Conservation (phyloP, 116 monocot species). For the Papilionanthe hybrid region DNA sequence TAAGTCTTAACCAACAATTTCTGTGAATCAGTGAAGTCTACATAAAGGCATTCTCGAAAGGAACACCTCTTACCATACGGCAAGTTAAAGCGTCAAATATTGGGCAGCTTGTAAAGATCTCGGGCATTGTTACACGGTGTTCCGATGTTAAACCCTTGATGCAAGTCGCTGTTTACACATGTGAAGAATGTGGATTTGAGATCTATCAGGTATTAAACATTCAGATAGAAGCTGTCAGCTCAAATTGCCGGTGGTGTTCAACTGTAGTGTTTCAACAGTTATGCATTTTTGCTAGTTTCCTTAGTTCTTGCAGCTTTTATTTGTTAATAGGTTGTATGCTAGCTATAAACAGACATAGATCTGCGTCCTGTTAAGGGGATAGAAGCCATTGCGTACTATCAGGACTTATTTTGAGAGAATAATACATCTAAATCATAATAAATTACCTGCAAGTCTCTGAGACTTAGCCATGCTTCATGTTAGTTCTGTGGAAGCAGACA, state of each 20-base stretch:
- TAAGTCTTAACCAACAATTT: conserved; percentile 3
- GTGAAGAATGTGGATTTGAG: conserved; percentile 97
- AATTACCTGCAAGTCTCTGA: not conserved
- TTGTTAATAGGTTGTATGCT: not conserved
- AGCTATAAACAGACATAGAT: not conserved
- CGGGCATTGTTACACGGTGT: conserved; percentile 93
- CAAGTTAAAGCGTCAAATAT: conserved; percentile 94
- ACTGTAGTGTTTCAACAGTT: not conserved
- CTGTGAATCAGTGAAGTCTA: conserved; percentile 70
- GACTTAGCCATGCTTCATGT: not conserved
- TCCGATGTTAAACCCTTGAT: conserved; percentile 98
- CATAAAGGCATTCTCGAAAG: conserved; percentile 90
- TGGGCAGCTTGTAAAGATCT: conserved; percentile 93
- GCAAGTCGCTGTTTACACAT: conserved; percentile 99
- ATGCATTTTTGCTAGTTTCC: not conserved
- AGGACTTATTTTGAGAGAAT: not conserved
- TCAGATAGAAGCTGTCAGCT: not conserved
- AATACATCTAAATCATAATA: not conserved
- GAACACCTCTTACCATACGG: conserved; percentile 66
- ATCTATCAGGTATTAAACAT: conserved; percentile 77
- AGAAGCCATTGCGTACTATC: not conserved
- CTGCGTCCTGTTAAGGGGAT: not conserved
- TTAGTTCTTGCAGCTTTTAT: not conserved
- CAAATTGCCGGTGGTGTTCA: not conserved
- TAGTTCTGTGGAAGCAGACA: not conserved